Conservation (phyloP, 108 stramenopile species). For the Nitzschia sp. region DNA sequence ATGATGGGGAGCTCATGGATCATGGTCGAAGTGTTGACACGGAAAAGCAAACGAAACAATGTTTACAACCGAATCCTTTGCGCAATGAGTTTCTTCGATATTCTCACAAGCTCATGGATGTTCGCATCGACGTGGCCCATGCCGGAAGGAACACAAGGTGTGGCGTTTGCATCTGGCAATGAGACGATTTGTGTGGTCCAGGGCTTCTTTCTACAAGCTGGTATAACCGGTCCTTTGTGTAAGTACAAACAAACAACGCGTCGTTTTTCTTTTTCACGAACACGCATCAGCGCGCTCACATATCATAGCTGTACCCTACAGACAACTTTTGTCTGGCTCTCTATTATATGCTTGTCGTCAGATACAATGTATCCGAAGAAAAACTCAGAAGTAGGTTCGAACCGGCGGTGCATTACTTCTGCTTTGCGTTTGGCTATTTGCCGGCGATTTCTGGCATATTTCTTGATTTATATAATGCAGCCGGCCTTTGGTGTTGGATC, state of each 20-base stretch:
- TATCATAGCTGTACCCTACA: no score
- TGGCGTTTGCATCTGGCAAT: constrained; percentile 17
- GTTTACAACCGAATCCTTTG: constrained; percentile 19
- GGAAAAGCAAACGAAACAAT: constrained; percentile 15
- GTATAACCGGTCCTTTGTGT: constrained; percentile 13
- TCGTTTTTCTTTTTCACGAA: background rate
- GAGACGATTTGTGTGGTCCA: constrained; percentile 9
- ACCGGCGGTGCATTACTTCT: constrained; percentile 30
- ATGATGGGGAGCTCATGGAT: constrained; percentile 16
- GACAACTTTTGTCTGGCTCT: constrained; percentile 22
- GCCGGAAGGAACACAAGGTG: background rate
- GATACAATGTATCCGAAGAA: constrained; percentile 15
- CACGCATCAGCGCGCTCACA: constrained; percentile 4
- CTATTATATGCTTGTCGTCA: constrained; percentile 24
- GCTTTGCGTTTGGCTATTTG: constrained; percentile 24
- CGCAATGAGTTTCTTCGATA: constrained; percentile 20
- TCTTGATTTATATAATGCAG: constrained; percentile 42
- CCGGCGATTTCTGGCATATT: constrained; percentile 30
- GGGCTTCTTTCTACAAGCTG: constrained; percentile 15
- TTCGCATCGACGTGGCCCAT: constrained; percentile 27
- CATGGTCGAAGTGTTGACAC: constrained; percentile 18
- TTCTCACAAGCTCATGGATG: background rate
- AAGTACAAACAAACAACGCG: constrained; percentile 3
- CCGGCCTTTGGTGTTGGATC: constrained; percentile 64
- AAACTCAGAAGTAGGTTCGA: constrained; percentile 9